Evolutionary conservation across 2,329 filamentous ascomycete species (phyloP).

Genomic region (Pochonia chlamydosporia): DNA sequence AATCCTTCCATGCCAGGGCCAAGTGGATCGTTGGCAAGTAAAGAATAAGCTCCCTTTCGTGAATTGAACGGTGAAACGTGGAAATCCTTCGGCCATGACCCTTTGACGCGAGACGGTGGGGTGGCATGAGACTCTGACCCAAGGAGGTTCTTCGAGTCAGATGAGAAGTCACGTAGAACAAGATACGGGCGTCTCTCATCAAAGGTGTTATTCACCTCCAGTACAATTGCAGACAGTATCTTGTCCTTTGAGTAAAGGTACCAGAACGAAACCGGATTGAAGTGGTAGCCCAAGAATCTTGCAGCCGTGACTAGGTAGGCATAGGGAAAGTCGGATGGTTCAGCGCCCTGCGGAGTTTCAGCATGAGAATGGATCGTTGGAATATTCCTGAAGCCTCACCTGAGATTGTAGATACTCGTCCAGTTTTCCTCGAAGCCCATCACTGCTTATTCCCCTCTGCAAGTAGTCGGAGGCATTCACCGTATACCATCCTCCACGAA

Average conservation of each 20-base stretch:
- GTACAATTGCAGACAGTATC: constrained; percentile 56
- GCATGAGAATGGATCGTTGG: constrained; percentile 9
- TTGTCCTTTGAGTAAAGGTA: constrained; percentile 61
- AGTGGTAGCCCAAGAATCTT: constrained; percentile 62
- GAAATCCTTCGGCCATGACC: constrained; percentile 63
- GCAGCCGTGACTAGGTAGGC: constrained; percentile 69
- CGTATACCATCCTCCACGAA: constrained; percentile 44
- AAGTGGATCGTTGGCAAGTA: constrained; percentile 42
- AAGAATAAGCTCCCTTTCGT: constrained; percentile 47
- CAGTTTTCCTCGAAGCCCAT: constrained; percentile 59
- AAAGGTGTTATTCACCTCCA: constrained; percentile 75
- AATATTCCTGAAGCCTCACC: constrained; percentile 31
- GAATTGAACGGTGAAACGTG: constrained; percentile 73
- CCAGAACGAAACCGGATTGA: constrained; percentile 76
- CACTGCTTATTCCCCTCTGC: constrained; percentile 41
- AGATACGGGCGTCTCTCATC: constrained; percentile 53
- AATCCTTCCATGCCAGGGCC: constrained; percentile 28
- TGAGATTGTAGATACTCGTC: constrained; percentile 51
- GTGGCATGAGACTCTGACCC: background rate
- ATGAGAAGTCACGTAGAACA: constrained; percentile 19
- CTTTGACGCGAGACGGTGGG: constrained; percentile 30
- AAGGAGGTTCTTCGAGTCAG: constrained; percentile 13
- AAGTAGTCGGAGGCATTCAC: constrained; percentile 58
- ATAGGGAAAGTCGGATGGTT: constrained; percentile 55
- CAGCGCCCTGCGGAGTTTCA: constrained; percentile 41